Base-by-base conservation (phyloP, 805 yeast genomes). In the Suhomyces sp. region DNA sequence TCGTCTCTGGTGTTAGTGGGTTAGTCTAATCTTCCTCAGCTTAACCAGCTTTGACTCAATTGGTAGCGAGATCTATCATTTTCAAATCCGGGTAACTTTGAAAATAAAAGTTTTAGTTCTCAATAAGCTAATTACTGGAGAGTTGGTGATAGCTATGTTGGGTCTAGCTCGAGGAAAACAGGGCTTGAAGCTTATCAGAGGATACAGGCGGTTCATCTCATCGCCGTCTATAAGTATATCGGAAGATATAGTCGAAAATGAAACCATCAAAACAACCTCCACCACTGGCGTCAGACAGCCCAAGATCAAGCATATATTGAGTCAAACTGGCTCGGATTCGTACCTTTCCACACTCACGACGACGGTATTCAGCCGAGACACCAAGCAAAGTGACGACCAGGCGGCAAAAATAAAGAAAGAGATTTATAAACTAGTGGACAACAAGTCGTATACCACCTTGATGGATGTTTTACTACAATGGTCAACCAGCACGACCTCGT, bases 381-480 rank as follows among this genome's bases (percentile, higher is more conserved):
- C 29, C 7, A 3, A 10, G 13, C 15, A 24, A 24, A 13, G 29
- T 6, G 4, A 4, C 17, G 48, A 31, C 13, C 46, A 42, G 23
- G 46, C 29, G n/a, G n/a, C 19, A 17, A 42, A 15, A n/a, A 51
- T 60, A 36, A 56, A 51, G 27, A 52, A 33, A 22, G 55, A 62
- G 46, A 35, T 66, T 7, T 59, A 55, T 46, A 49, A 51, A 5
- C 50, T 62, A 22, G 47, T 63, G 17, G 55, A 59, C 12, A 47
- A 44, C 8, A 54, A 56, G 24, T 50, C 60, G 17, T 61, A 48
- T 49, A 45, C 49, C 9, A 52, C 54, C 13, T 52, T 65, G 41
- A 44, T 61, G 12, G 54, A 61, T 33, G 47, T 63, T 2, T 45
- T 65, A n/a, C 35, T 57, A 31, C 53, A 53, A 29, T 49, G 58